Evolutionary conservation across 352 stramenopile genomes (phyloP).

Genomic region (Pythium phragmitis): DNA sequence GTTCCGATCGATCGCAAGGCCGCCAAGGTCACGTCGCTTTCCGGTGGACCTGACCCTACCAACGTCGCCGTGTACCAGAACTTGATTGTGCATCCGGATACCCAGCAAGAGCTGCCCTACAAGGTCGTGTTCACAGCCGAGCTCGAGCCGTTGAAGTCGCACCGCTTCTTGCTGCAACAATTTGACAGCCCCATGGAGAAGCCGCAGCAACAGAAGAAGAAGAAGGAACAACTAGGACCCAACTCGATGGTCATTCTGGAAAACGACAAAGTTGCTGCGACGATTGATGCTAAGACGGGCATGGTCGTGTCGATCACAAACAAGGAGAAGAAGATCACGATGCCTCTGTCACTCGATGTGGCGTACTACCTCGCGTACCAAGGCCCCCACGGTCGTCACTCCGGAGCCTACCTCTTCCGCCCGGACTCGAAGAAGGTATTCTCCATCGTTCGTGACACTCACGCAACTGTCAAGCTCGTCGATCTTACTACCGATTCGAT

Average conservation of each 20-base stretch:
- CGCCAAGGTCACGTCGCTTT: conserved; percentile 39
- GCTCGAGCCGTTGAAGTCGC: conserved; percentile 48
- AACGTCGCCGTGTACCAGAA: conserved; percentile 51
- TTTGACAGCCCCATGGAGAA: conserved; percentile 27
- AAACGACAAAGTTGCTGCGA: conserved; percentile 55
- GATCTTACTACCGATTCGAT: conserved; percentile 33
- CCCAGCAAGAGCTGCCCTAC: conserved; percentile 52
- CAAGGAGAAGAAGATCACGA: conserved; percentile 68
- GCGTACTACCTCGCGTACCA: conserved; percentile 72
- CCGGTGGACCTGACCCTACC: conserved; percentile 35
- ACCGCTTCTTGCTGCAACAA: conserved; percentile 57
- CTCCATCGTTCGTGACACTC: conserved; percentile 27
- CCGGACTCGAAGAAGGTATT: conserved; percentile 80
- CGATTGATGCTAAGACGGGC: conserved; percentile 52
- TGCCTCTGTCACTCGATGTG: conserved; percentile 48
- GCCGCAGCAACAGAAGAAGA: background rate
- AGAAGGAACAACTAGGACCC: background rate
- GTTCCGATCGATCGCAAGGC: conserved; percentile 55
- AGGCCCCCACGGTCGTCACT: conserved; percentile 64
- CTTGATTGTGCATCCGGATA: conserved; percentile 51
- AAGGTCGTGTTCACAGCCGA: conserved; percentile 67
- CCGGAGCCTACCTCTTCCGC: conserved; percentile 97
- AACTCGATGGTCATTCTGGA: conserved; percentile 42
- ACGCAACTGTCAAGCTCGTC: conserved; percentile 41
- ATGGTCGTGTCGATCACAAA: conserved; percentile 62